phyloP scores from a whole-genome alignment of 192 early-diverging fungal species.

The Coemansia sp. region DNA sequence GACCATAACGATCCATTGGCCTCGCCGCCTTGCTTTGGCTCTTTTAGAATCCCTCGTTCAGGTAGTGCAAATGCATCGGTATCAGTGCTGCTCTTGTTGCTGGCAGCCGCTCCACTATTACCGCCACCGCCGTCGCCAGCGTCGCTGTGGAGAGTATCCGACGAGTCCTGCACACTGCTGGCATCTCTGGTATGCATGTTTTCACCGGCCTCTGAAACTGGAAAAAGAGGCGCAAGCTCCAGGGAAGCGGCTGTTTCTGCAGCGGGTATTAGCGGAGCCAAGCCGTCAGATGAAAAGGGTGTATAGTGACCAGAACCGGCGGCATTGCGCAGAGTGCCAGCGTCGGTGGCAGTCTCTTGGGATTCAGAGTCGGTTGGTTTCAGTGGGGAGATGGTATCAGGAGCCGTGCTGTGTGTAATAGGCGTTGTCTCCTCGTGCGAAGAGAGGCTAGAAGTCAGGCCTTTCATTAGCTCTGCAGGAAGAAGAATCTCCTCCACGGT shows the following conservation, averaged over 20 bases:
- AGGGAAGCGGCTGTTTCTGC: constrained; percentile 7
- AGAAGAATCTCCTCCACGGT: constrained; percentile 53
- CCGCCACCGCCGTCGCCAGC: background rate
- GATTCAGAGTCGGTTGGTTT: background rate
- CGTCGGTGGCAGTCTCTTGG: background rate
- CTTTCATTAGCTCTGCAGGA: constrained; percentile 49
- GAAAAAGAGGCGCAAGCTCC: constrained; percentile 44
- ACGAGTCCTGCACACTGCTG: constrained; percentile 7
- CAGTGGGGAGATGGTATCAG: background rate
- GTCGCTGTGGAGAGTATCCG: background rate
- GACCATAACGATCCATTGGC: constrained; percentile 40
- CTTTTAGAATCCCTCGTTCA: constrained; percentile 50
- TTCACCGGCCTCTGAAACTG: constrained; percentile 9
- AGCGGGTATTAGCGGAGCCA: background rate
- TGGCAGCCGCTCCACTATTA: background rate
- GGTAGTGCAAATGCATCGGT: constrained; percentile 11
- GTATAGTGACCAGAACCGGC: background rate
- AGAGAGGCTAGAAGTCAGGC: constrained; percentile 40
- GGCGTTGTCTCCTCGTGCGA: constrained; percentile 3
- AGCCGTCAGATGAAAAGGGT: background rate
- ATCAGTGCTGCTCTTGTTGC: constrained; percentile 6
- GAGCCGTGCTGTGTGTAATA: background rate
- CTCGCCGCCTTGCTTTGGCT: constrained; percentile 30
- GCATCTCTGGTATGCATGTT: background rate
- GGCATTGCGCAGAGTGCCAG: background rate